phyloP scores from a whole-genome alignment of 352 stramenopile species.

The Globisporangium uncinulatum region DNA sequence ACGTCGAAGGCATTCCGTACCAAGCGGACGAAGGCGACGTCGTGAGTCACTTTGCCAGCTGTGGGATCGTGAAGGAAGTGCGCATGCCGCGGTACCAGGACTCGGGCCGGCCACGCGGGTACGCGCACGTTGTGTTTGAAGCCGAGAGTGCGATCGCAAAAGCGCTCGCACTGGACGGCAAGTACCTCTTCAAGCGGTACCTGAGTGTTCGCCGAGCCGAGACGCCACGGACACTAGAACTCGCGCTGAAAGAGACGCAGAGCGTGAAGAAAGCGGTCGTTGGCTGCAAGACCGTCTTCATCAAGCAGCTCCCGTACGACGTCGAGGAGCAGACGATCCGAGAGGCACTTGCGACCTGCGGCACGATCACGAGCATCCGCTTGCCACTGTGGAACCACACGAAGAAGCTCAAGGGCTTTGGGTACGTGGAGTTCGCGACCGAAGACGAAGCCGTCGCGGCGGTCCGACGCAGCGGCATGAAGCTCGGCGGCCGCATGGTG shows the following conservation, averaged over 20 bases:
- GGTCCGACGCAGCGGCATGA: conserved; percentile 77
- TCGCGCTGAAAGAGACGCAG: conserved; percentile 64
- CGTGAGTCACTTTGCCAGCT: conserved; percentile 85
- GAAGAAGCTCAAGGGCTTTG: conserved; percentile 95
- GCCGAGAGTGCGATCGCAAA: conserved; percentile 56
- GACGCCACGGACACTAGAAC: conserved; percentile 61
- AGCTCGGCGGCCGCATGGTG: conserved; percentile 85
- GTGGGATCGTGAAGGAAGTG: conserved; percentile 88
- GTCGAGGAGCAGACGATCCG: conserved; percentile 82
- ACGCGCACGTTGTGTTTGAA: conserved; percentile 92
- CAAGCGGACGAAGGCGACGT: conserved; percentile 87
- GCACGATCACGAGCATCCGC: conserved; percentile 90
- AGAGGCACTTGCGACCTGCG: conserved; percentile 79
- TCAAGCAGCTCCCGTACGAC: conserved; percentile 94
- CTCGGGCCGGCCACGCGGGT: conserved; percentile 87
- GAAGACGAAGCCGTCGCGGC: conserved; percentile 69
- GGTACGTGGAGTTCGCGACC: conserved; percentile 89
- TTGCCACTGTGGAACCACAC: conserved; percentile 92
- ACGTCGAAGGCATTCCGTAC: conserved; percentile 96
- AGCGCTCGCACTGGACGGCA: conserved; percentile 83
- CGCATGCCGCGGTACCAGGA: conserved; percentile 93
- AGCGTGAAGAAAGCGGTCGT: conserved; percentile 62
- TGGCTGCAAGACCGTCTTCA: conserved; percentile 91
- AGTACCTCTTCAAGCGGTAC: conserved; percentile 88
- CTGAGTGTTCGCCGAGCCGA: conserved; percentile 84